Base-by-base conservation (phyloP, 352 stramenopile species). In the Phytophthora cryptogea region DNA sequence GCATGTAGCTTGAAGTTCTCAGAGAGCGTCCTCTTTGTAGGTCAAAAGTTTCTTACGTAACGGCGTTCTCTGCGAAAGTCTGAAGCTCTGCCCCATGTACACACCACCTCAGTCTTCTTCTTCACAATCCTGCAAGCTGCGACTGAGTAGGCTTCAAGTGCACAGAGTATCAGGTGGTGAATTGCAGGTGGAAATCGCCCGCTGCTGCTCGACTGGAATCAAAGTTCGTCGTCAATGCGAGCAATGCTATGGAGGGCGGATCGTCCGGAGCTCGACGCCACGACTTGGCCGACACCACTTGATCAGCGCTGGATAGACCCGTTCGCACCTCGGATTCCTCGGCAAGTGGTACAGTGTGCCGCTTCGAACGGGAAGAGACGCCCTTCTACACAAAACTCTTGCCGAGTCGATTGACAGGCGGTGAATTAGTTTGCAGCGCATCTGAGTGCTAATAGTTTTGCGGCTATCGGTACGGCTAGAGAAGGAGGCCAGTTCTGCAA, bases 401-500 rank as follows among this genome's bases (percentile, higher is more conserved):
- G 3, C 33, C 2, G 26, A 0, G 10, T 23, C 5, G 47, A 28
- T 58, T 7, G 8, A 16, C 46, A 13, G 16, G 41, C 40, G 16
- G 4, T 0, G 4, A 41, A 32, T 40, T 2, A 58, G 27, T 52
- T 51, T 59, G 10, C 0, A 0, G 1, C 0, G 7, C 8, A 32
- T 14, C 8, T 13, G 28, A n/a, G 26, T 17, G 39, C 56, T 1
- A 52, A 48, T 2, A 41, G n/a, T 64, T 65, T 30, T 43, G 40
- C 1, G 2, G 6, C n/a, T 5, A 27, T 14, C 20, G 20, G 20
- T 23, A 23, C 20, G 32, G 10, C 14, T 7, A 28, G 16, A 0
- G 2, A 41, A 51, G 16, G 43, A 63, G 60, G 60, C 60, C 60
- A 68, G 60, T 68, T 59, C 32, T 28, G 47, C 32, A 51, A 51